Conservation (phyloP, 306 rosid genomes). For the Lotus japonicus region DNA sequence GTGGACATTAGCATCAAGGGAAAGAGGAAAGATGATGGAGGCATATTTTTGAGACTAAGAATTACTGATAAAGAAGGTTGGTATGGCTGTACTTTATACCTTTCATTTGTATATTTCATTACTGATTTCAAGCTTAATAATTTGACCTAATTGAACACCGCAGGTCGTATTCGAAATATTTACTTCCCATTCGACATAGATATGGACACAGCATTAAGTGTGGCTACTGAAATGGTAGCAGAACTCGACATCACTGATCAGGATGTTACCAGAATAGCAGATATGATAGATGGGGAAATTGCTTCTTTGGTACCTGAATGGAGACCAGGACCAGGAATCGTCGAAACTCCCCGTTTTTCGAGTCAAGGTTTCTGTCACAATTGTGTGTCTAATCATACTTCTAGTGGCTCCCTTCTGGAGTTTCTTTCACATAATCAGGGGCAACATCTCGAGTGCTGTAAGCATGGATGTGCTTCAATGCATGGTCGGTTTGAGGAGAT, state of each 20-base stretch:
- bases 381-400: constrained; percentile 58
- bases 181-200: constrained; percentile 83
- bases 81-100: neutral
- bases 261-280: constrained; percentile 84
- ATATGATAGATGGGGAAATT: constrained; percentile 90
- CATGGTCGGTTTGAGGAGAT: constrained; percentile 94
- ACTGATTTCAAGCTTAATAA: neutral
- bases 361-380: constrained; percentile 56
- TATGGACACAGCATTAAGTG: constrained; percentile 82
- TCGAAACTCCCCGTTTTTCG: constrained; percentile 56
- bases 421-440: constrained; percentile 36
- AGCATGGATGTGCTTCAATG: constrained; percentile 63
- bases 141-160: constrained; percentile 13
- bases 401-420: constrained; percentile 52
- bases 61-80: constrained; percentile 90
- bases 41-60: constrained; percentile 71
- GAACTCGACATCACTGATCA: constrained; percentile 89
- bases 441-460: constrained; percentile 52
- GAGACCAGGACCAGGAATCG: constrained; percentile 61
- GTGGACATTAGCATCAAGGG: constrained; percentile 77
- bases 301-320: constrained; percentile 82
- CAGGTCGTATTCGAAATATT: constrained; percentile 83
- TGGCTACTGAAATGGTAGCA: constrained; percentile 94
- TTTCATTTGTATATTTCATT: neutral
- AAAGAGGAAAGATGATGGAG: constrained; percentile 63